Percentiles rank a stretch among this genome's conserved stretches.
Conservation (phyloP, 2,329 filamentous ascomycete species). For the Ascochyta clinopodiicola region DNA sequence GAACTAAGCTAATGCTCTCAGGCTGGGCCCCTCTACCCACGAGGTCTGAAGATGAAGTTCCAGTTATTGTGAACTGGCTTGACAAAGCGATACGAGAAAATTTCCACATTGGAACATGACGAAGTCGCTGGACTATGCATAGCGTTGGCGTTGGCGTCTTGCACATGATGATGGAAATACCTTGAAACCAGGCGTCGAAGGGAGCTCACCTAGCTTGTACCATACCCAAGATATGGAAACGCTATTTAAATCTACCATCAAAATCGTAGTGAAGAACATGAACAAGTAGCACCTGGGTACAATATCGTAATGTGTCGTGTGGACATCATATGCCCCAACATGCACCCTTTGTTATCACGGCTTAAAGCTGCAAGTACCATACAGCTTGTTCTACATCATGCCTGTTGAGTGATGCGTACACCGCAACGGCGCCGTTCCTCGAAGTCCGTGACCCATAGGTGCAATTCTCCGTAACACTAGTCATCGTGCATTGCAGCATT, state of each 20-base stretch:
- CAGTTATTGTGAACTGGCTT: slow-evolving; percentile 9
- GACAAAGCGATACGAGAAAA: neutral
- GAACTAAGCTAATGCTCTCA: neutral
- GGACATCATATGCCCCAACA: no score
- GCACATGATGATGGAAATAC: neutral
- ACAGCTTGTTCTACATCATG: no score
- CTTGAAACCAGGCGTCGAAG: neutral
- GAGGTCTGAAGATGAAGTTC: slow-evolving; percentile 30
- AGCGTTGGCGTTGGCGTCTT: neutral
- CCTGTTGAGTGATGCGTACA: neutral
- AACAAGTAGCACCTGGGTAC: no score
- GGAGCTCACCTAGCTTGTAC: neutral
- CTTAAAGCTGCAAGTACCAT: no score
- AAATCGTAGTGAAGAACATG: no score
- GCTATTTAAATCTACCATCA: no score
- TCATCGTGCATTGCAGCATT: neutral
- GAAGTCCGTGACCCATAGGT: neutral
- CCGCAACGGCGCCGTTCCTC: neutral
- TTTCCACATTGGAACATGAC: neutral
- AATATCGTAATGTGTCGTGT: no score
- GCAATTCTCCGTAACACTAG: neutral
- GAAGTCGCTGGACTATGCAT: neutral
- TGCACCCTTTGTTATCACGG: no score
- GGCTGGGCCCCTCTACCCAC: slow-evolving; percentile 28
- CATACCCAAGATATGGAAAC: neutral